These are phyloP conservation scores for Pythium sp. DNA, from an alignment of 352 stramenopile genomes.

Conservation along the genomic window DNA sequence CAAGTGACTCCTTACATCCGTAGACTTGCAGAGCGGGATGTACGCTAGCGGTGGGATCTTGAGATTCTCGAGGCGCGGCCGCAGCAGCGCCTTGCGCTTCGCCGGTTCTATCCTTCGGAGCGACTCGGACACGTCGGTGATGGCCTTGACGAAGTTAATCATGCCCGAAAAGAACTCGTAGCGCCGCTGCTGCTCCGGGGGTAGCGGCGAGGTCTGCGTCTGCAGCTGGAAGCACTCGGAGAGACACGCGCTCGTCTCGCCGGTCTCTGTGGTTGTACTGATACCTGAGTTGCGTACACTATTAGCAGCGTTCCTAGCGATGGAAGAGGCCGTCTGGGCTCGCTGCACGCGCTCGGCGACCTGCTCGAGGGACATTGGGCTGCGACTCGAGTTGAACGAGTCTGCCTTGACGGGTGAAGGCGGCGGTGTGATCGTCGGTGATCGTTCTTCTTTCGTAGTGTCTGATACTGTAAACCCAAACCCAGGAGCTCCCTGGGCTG, in stretches of 20 bases:
- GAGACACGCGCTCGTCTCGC: constrained; percentile 6
- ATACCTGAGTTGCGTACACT: background rate
- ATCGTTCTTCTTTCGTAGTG: background rate
- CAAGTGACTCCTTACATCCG: constrained; percentile 37
- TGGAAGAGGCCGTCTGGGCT: constrained; percentile 8
- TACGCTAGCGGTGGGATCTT: constrained; percentile 59
- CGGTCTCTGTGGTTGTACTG: constrained; percentile 1
- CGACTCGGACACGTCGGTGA: constrained; percentile 77
- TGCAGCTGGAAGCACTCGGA: constrained; percentile 22
- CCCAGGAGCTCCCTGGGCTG: background rate
- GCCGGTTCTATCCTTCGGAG: constrained; percentile 60
- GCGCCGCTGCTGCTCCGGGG: constrained; percentile 35
- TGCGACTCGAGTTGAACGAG: background rate
- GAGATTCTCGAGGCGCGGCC: constrained; percentile 47
- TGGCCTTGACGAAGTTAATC: constrained; percentile 79
- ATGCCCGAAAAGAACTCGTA: constrained; percentile 83
- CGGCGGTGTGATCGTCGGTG: background rate
- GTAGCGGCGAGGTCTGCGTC: constrained; percentile 4
- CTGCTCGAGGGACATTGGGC: background rate
- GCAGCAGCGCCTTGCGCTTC: constrained; percentile 61
- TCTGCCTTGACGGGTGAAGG: constrained; percentile 8
- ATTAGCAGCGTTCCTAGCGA: background rate
- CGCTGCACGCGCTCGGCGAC: background rate
- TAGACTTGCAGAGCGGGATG: constrained; percentile 79
- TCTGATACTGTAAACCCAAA: background rate